phyloP scores from a whole-genome alignment of 2,329 filamentous ascomycete genomes.

The Curvularia spicifera region DNA sequence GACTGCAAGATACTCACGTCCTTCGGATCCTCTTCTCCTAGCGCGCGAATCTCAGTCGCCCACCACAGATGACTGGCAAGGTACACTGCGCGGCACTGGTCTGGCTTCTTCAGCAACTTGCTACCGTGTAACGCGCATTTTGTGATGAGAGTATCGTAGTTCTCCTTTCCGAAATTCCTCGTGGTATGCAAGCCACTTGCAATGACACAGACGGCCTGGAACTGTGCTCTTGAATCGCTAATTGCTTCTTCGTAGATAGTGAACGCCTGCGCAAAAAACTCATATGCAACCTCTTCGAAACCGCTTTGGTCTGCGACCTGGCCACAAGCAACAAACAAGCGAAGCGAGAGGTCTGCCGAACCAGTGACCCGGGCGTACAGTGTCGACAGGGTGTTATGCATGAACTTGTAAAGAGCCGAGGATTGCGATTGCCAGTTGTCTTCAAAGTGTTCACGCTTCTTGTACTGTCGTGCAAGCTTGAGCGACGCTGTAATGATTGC shows the following conservation, averaged over 20 bases:
- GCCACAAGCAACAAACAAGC: conserved; percentile 88
- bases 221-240: conserved; percentile 94
- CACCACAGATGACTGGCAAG: conserved; percentile 97
- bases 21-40: conserved; percentile 80
- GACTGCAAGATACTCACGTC: conserved; percentile 63
- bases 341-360: conserved; percentile 84
- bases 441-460: conserved; percentile 85
- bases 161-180: conserved; percentile 91
- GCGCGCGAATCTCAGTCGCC: conserved; percentile 81
- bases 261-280: conserved; percentile 98
- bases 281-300: conserved; percentile 95
- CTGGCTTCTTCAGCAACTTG: conserved; percentile 95
- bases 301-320: conserved; percentile 90
- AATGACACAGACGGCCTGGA: conserved; percentile 96
- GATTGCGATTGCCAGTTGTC: conserved; percentile 76
- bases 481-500: conserved; percentile 88
- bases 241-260: conserved; percentile 97
- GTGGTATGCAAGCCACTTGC: conserved; percentile 88
- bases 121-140: conserved; percentile 97
- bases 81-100: conserved; percentile 96
- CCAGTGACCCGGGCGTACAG: conserved; percentile 87
- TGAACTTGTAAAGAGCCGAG: conserved; percentile 91
- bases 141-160: conserved; percentile 97
- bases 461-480: conserved; percentile 87
- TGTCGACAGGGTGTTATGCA: conserved; percentile 85